Evolutionary conservation across 139 green algal genomes (phyloP), one percentile per base, ranked within the genome.

Genomic region (Mesotaenium endlicherianum): DNA sequence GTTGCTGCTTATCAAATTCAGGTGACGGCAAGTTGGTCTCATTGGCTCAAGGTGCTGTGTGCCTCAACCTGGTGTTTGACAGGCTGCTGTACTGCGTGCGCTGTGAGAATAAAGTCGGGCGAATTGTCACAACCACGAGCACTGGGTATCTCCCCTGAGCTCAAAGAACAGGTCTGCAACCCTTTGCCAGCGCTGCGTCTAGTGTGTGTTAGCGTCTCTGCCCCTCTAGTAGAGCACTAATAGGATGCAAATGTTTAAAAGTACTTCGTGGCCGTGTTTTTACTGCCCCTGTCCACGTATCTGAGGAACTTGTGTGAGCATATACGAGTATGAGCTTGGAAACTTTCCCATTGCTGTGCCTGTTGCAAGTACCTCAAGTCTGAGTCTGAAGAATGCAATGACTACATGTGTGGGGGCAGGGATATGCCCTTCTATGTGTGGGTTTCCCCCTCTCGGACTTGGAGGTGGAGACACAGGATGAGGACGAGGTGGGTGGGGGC

Each of bases 71-170:
- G 67, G 47, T 69, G 8, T 98, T 95, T 88, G 88, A 94, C 75
- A 97, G 95, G 95, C 44, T 99, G 96, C 92, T 99, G 96, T 88
- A 99, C 96, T 8, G 92, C 95, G 0, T 99, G 96, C 75, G 95
- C 96, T 2, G 96, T 99, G 3, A 88, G 91, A 69, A 92, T 98
- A 2, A 91, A 90, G 78, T 77, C 89, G 43, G 95, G 93, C 3
- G 81, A 90, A 42, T 78, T 97, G 70, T 83, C 88, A 59, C 93
- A 97, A 77, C 88, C 90, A 42, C 82, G 93, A 81, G 92, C 93
- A 3, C 82, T 95, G 11, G 93, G 93, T n/a, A 93, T 95, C 67
- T 91, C 79, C 31, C 30, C 88, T 55, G 91, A 94, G 83, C 68
- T 89, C 0, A 91, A 90, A 69, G 82, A 91, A 3, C 72, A 83